Base-by-base conservation (phyloP, 768 basidiomycete species). In the Dioszegia hungarica region DNA sequence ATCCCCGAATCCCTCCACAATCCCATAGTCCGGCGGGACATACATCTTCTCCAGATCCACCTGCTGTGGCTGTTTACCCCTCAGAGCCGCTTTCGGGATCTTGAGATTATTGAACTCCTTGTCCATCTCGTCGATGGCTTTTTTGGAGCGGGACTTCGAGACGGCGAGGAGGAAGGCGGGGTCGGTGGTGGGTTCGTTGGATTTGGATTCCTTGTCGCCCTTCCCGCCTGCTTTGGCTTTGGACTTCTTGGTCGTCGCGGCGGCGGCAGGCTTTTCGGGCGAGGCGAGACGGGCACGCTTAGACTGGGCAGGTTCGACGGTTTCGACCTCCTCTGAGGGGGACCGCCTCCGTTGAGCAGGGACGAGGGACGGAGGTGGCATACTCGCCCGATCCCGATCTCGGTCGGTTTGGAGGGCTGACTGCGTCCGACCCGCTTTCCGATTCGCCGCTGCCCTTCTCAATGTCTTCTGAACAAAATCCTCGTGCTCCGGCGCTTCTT, bases 61-160 rank as follows among this genome's bases (percentile, higher is more conserved):
- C 49, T 51, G 54, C 59, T 37, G 24, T 38, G 37, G 49, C 19
- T 19, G 17, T n/a, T 41, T 34, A 9, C 49, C 50, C 24, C 46
- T 60, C 15, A 45, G n/a, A 19, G 25, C 48, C 4, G 68, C 58
- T 55, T 66, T 74, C 2, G 70, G 64, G 25, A 75, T 70, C 17
- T 68, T 56, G 12, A 75, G 56, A 41, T 70, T 63, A 43, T 74
- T 74, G 59, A 75, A 75, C 38, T 73, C 74, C 43, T 65, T 61
- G 47, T 75, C 74, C 22, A 75, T 62, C 38, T 72, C 68, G 52
- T 75, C 74, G 17, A 74, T 45, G 17, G 66, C 61, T 28, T 70
- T 68, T 45, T 64, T 64, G n/a, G 67, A 54, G 31, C 67, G 70
- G 14, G 63, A 58, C 37, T 67, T 69, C 39, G 52, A 58, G 24